Base-by-base conservation (phyloP, 805 yeast species). In the Pichia phayaonensis region DNA sequence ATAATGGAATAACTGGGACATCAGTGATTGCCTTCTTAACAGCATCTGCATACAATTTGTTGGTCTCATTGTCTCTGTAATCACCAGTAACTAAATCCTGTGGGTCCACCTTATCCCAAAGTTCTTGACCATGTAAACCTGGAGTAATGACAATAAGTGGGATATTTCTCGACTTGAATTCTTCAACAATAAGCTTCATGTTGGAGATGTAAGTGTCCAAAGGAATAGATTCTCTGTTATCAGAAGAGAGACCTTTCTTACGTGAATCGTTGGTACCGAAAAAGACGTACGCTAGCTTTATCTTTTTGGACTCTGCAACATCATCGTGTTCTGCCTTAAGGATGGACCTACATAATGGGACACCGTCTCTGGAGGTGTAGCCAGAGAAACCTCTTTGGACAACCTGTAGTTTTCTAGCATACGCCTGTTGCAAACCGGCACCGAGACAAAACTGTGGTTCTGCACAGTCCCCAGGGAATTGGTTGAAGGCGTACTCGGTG, bases 251-350 rank as follows among this genome's bases (percentile, higher is more conserved):
- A 10, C 64, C 66, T 12, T 44, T 46, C 2, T 24, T 13, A 10
- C 68, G 55, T 3, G 77, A 73, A 63, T 90, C 97, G 61, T 90
- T 90, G 15, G 96, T 77, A 4, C 97, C 97, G 58, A 87, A 80
- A 61, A 85, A 89, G 2, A 89, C 68, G 12, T 81, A 78, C 52
- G 80, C 71, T 12, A 66, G 42, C 41, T 58, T 59, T 46, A 79
- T 67, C 51, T 65, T 62, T 39, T 66, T 61, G 4, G 54, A 56
- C 7, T 59, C 69, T 1, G 65, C 61, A 26, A 50, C 56, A 12
- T 51, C 40, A 48, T 68, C 70, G 44, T 76, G 66, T 54, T 81
- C 86, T 4, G 65, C 59, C 22, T 73, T 69, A 34, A 88, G 64
- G 13, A 84, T 67, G 41, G 71, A 66, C n/a, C 78, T 77, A 5